These are phyloP conservation scores for Saksenaea oblongispora DNA, from an alignment of 371 early-diverging fungal species.

Conservation along the genomic window DNA sequence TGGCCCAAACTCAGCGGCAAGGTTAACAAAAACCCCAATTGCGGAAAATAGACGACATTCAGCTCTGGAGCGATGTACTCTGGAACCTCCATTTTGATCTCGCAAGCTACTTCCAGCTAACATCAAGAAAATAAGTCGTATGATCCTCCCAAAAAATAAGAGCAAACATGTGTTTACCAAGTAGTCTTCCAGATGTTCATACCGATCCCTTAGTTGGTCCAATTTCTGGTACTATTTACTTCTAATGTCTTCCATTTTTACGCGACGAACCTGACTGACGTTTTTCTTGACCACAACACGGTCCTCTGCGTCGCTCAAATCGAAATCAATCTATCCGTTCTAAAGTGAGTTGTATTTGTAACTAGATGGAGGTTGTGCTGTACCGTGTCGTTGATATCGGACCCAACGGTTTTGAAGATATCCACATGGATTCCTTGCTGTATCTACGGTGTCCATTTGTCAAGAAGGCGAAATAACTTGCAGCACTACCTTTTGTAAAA, in stretches of 20 bases:
- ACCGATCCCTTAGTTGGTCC: slow-evolving; percentile 62
- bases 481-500: slow-evolving; percentile 34
- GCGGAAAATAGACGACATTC: slow-evolving; percentile 84
- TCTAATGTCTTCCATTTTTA: neutral
- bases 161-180: slow-evolving; percentile 41
- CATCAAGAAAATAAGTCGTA: neutral
- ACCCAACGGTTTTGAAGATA: slow-evolving; percentile 53
- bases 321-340: slow-evolving; percentile 69
- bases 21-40: slow-evolving; percentile 77
- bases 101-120: slow-evolving; percentile 63
- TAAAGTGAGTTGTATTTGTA: neutral
- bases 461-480: neutral
- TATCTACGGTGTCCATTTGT: slow-evolving; percentile 26
- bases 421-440: slow-evolving; percentile 27
- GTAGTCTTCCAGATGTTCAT: slow-evolving; percentile 55
- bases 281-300: slow-evolving; percentile 61
- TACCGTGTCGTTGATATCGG: slow-evolving; percentile 60
- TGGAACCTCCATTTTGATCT: slow-evolving; percentile 56
- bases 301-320: slow-evolving; percentile 56
- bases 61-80: slow-evolving; percentile 45
- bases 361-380: neutral
- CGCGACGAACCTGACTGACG: slow-evolving; percentile 52
- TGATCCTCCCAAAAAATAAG: neutral
- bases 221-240: slow-evolving; percentile 40
- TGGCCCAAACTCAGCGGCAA: slow-evolving; percentile 51